Conservation (phyloP, 1,139 yeast genomes). For the Spathaspora sp. region DNA sequence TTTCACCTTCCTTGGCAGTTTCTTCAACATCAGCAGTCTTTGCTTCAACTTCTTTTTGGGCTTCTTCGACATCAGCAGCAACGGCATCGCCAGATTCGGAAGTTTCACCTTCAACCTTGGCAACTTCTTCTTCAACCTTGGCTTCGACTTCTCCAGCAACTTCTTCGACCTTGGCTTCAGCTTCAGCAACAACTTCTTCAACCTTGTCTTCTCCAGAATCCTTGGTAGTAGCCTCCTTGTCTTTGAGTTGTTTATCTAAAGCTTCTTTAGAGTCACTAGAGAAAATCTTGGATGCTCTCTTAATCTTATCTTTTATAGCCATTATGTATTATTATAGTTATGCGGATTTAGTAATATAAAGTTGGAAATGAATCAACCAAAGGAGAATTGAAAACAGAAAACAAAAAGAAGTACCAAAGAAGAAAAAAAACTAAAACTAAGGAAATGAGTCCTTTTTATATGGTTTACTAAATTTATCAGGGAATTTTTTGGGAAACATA, state of each 20-base stretch:
- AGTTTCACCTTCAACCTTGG: slow-evolving; percentile 8
- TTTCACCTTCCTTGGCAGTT: slow-evolving; percentile 12
- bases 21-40: slow-evolving; percentile 13
- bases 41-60: slow-evolving; percentile 10
- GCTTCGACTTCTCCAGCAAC: slow-evolving; percentile 8
- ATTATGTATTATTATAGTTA: slow-evolving; percentile 16
- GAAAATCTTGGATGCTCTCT: slow-evolving; percentile 47
- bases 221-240: slow-evolving; percentile 9
- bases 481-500: not conserved
- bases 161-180: slow-evolving; percentile 3
- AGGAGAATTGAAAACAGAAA: not conserved
- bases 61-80: slow-evolving; percentile 12
- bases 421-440: slow-evolving; percentile 1
- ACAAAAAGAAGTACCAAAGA: slow-evolving; percentile 2
- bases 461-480: not conserved
- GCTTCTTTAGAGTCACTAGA: slow-evolving; percentile 21
- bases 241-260: slow-evolving; percentile 9
- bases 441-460: not conserved
- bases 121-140: slow-evolving; percentile 8
- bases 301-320: slow-evolving; percentile 48
- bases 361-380: not conserved
- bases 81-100: slow-evolving; percentile 13
- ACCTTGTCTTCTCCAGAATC: slow-evolving; percentile 12
- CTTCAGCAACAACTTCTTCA: slow-evolving; percentile 8
- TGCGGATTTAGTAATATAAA: not conserved